Evolutionary conservation across 495 filamentous ascomycete species (phyloP).

Genomic region (Lasiosphaeria miniovina): DNA sequence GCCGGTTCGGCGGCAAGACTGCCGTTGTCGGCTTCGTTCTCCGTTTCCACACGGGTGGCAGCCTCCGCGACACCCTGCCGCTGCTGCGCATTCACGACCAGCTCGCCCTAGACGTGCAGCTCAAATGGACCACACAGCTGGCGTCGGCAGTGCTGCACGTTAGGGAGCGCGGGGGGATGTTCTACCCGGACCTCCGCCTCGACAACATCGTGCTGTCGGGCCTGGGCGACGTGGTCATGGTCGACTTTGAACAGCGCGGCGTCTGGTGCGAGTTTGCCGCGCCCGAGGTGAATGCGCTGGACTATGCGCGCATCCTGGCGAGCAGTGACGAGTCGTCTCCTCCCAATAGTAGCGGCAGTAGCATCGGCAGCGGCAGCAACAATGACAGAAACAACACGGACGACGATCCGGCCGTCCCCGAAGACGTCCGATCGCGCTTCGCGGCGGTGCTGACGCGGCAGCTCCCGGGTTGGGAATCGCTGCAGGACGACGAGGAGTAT

Average conservation of each 20-base stretch:
- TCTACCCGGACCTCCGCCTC: slow-evolving; percentile 49
- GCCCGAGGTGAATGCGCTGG: slow-evolving; percentile 49
- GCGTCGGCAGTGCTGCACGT: slow-evolving; percentile 41
- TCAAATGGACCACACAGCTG: slow-evolving; percentile 46
- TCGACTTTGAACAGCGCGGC: slow-evolving; percentile 53
- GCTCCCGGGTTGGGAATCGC: slow-evolving; percentile 37
- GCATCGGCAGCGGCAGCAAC: too few relatives aligned
- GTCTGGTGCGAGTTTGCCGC: slow-evolving; percentile 51
- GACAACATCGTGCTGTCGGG: slow-evolving; percentile 48
- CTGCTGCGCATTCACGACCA: slow-evolving; percentile 38
- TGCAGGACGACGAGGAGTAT: slow-evolving; percentile 36
- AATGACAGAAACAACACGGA: slow-evolving; percentile 14
- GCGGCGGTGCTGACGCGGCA: slow-evolving; percentile 31
- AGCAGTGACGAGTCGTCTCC: slow-evolving; percentile 10
- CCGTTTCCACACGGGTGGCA: slow-evolving; percentile 39
- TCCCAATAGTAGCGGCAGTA: too few relatives aligned
- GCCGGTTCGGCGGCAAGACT: slow-evolving; percentile 44
- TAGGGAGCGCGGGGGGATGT: slow-evolving; percentile 33
- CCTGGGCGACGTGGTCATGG: slow-evolving; percentile 40
- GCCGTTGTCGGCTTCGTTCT: slow-evolving; percentile 47
- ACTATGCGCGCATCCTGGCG: slow-evolving; percentile 44
- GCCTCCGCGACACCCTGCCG: slow-evolving; percentile 43
- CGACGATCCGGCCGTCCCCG: slow-evolving; percentile 23
- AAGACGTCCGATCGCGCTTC: slow-evolving; percentile 31
- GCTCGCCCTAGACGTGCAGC: slow-evolving; percentile 32